phyloP scores from a whole-genome alignment of 2,329 filamentous ascomycete species.

The Pestalotiopsis sp. region DNA sequence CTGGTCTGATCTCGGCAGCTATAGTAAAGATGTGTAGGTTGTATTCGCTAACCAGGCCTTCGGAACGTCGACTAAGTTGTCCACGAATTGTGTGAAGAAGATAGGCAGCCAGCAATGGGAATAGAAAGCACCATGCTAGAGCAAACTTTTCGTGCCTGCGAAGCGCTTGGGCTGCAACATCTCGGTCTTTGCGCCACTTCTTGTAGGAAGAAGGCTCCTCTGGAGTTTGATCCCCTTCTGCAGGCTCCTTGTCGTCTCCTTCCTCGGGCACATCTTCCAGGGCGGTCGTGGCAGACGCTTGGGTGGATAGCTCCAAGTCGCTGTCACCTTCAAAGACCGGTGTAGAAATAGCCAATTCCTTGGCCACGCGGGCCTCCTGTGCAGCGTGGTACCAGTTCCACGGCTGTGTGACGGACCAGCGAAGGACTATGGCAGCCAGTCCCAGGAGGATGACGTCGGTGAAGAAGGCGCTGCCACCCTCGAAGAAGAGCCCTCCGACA shows the following conservation, averaged over 20 bases:
- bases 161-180: slow-evolving; percentile 62
- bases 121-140: slow-evolving; percentile 75
- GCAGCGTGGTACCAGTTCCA: slow-evolving; percentile 83
- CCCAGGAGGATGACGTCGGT: slow-evolving; percentile 83
- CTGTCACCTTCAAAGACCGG: slow-evolving; percentile 48
- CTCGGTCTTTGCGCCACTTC: slow-evolving; percentile 28
- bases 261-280: slow-evolving; percentile 51
- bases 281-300: slow-evolving; percentile 22
- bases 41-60: slow-evolving; percentile 88
- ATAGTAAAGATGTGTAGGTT: slow-evolving; percentile 91
- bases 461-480: slow-evolving; percentile 79
- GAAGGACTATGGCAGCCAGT: slow-evolving; percentile 82
- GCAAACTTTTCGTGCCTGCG: slow-evolving; percentile 76
- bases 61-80: slow-evolving; percentile 80
- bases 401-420: slow-evolving; percentile 88
- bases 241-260: slow-evolving; percentile 26
- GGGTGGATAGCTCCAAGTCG: slow-evolving; percentile 35
- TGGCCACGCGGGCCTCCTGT: slow-evolving; percentile 58
- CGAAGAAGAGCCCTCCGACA: slow-evolving; percentile 80
- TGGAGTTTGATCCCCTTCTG: neutral
- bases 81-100: slow-evolving; percentile 79
- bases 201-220: slow-evolving; percentile 14
- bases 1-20: slow-evolving; percentile 81
- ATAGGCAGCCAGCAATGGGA: slow-evolving; percentile 79
- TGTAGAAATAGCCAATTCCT: slow-evolving; percentile 47